These are phyloP conservation scores for Fusarium setosum DNA, from an alignment of 2,329 filamentous ascomycete species.

Conservation along the genomic window DNA sequence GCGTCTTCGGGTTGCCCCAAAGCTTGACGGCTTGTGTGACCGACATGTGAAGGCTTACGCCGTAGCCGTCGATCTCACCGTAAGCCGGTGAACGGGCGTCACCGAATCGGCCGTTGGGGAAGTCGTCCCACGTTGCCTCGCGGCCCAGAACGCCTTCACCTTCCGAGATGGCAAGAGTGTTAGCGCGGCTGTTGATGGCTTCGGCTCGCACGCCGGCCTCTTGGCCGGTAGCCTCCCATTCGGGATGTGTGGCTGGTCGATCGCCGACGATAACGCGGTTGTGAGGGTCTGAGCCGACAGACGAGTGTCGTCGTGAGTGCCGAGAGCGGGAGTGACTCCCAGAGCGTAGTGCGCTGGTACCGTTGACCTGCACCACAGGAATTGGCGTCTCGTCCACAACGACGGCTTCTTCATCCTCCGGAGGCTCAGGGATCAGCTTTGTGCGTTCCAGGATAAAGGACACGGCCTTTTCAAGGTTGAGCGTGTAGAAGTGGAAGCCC, in stretches of 20 bases:
- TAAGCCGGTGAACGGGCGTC: conserved; percentile 93
- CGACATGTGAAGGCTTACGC: conserved; percentile 92
- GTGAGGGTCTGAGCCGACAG: conserved; percentile 84
- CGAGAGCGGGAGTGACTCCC: conserved; percentile 49
- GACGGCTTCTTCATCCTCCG: conserved; percentile 64
- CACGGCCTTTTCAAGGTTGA: conserved; percentile 96
- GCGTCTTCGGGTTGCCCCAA: conserved; percentile 82
- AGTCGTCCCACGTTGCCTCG: conserved; percentile 99
- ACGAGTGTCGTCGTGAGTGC: conserved; percentile 74
- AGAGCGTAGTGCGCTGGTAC: conserved; percentile 48
- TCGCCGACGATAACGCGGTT: conserved; percentile 88
- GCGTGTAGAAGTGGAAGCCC: conserved; percentile 97
- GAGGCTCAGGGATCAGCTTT: conserved; percentile 78
- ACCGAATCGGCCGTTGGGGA: conserved; percentile 95
- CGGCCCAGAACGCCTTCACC: conserved; percentile 89
- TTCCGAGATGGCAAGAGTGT: conserved; percentile 93
- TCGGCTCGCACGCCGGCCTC: conserved; percentile 82
- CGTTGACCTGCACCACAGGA: conserved; percentile 60
- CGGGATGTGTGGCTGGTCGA: conserved; percentile 66
- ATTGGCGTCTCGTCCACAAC: conserved; percentile 55
- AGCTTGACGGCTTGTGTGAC: conserved; percentile 84
- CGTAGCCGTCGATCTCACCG: conserved; percentile 98
- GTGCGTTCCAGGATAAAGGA: conserved; percentile 91
- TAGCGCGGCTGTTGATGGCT: conserved; percentile 80
- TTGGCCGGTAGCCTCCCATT: conserved; percentile 78